Percentiles rank a stretch among this genome's conserved stretches.
Evolutionary conservation across 805 yeast genomes (phyloP).

Genomic region (Soucietia sequanensis): DNA sequence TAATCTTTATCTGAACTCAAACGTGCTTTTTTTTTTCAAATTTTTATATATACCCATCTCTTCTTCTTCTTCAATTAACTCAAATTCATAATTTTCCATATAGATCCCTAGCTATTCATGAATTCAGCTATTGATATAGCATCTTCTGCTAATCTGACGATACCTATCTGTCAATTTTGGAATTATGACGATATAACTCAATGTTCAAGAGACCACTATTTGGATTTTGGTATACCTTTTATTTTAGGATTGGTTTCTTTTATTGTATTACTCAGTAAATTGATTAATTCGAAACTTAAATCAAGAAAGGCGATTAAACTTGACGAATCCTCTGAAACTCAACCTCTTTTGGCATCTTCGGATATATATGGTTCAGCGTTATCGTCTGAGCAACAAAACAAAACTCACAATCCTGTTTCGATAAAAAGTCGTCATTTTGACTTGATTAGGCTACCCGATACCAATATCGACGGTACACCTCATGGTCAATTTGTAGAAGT

Average conservation of each 20-base stretch:
- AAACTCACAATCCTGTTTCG: too few species aligned
- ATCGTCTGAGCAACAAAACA: conserved; percentile 3
- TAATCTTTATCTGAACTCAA: too few species aligned
- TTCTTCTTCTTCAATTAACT: neutral
- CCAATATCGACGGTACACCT: conserved; percentile 59
- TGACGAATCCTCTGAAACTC: conserved; percentile 22
- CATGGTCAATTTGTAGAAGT: conserved; percentile 53
- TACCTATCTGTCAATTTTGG: conserved; percentile 39
- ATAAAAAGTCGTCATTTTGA: conserved; percentile 66
- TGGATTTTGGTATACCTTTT: conserved; percentile 36
- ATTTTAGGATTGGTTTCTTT: conserved; percentile 28
- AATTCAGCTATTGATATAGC: too few species aligned
- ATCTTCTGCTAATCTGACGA: neutral
- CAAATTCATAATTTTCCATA: neutral
- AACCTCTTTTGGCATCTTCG: conserved; percentile 32
- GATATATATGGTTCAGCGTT: conserved; percentile 31
- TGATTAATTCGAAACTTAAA: conserved; percentile 12
- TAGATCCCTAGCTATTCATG: neutral
- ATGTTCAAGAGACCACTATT: conserved; percentile 45
- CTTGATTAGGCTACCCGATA: conserved; percentile 50
- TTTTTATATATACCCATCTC: too few species aligned
- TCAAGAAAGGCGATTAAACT: conserved; percentile 9
- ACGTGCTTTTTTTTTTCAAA: too few species aligned
- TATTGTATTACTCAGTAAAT: conserved; percentile 21
- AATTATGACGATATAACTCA: conserved; percentile 58